These are phyloP conservation scores for Aspergillus tamarii DNA, from an alignment of 2,329 filamentous ascomycete genomes.

Conservation along the genomic window DNA sequence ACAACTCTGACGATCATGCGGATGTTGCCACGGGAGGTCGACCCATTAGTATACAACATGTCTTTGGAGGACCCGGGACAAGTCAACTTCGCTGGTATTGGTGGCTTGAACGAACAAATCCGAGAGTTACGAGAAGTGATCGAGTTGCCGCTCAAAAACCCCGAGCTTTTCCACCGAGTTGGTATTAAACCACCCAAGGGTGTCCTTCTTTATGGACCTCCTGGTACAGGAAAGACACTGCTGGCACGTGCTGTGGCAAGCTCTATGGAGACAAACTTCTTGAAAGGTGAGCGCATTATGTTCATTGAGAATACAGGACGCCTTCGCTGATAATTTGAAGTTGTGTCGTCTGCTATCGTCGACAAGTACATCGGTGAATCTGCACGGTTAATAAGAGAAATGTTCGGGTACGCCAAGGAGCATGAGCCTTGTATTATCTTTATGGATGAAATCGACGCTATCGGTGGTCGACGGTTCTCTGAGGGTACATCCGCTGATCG, in stretches of 20 bases:
- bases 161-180: conserved; percentile 92
- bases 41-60: conserved; percentile 99
- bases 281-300: conserved; percentile 71
- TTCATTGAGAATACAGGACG: neutral
- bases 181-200: conserved; percentile 99
- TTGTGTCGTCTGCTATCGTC: conserved; percentile 97
- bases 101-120: conserved; percentile 97
- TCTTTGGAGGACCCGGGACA: conserved; percentile 96
- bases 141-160: conserved; percentile 96
- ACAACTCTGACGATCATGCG: conserved; percentile 99
- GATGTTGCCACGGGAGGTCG: conserved; percentile 97
- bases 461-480: conserved; percentile 93
- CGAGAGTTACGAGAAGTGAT: conserved; percentile 96
- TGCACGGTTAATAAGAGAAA: conserved; percentile 93
- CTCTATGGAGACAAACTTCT: conserved; percentile 95
- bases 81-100: conserved; percentile 96
- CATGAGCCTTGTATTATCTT: conserved; percentile 99
- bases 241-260: conserved; percentile 93
- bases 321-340: conserved; percentile 50
- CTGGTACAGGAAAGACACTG: conserved; percentile 95
- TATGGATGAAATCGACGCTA: conserved; percentile 99
- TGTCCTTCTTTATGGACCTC: conserved; percentile 92
- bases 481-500: conserved; percentile 97
- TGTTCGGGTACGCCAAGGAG: conserved; percentile 99
- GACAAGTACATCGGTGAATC: conserved; percentile 99